phyloP scores from a whole-genome alignment of 1,284 basidiomycete species.

The Takashimella koratensis region DNA sequence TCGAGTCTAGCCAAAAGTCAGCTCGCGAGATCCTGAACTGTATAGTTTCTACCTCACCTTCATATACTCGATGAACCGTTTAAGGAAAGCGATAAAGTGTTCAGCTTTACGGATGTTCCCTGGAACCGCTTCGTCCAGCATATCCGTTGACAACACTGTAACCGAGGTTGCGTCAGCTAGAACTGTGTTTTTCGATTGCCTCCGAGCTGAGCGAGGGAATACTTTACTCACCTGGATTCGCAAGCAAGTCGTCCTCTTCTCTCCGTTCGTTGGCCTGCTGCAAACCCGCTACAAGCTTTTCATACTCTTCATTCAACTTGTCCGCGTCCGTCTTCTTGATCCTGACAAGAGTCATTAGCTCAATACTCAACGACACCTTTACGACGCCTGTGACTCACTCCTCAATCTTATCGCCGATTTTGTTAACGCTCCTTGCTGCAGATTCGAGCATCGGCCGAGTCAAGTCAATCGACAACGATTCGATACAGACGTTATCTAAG shows the following conservation, averaged over 20 bases:
- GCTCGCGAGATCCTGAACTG: not conserved
- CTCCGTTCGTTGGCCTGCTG: slow-evolving; percentile 64
- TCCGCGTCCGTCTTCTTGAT: slow-evolving; percentile 91
- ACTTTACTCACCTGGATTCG: slow-evolving; percentile 68
- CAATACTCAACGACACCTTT: not conserved
- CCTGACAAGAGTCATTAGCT: slow-evolving; percentile 50
- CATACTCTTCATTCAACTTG: slow-evolving; percentile 95
- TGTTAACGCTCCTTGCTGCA: slow-evolving; percentile 81
- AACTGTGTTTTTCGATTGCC: too few species aligned
- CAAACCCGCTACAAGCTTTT: slow-evolving; percentile 93
- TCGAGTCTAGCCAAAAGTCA: slow-evolving; percentile 62
- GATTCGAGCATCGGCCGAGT: slow-evolving; percentile 99
- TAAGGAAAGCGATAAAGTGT: slow-evolving; percentile 97
- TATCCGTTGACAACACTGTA: slow-evolving; percentile 87
- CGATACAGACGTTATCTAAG: slow-evolving; percentile 96
- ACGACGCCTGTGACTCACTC: slow-evolving; percentile 59
- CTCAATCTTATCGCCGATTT: slow-evolving; percentile 86
- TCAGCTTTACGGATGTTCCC: slow-evolving; percentile 98
- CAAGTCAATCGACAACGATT: slow-evolving; percentile 94
- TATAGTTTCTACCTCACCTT: slow-evolving; percentile 59
- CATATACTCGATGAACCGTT: slow-evolving; percentile 97
- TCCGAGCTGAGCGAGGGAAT: too few species aligned
- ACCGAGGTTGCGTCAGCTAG: too few species aligned
- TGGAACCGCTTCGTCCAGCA: slow-evolving; percentile 91
- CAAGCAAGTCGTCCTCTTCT: slow-evolving; percentile 76